Base-by-base conservation (phyloP, 228 moss, liverwort and hornwort genomes). In the Sphagnum magellanicum region DNA sequence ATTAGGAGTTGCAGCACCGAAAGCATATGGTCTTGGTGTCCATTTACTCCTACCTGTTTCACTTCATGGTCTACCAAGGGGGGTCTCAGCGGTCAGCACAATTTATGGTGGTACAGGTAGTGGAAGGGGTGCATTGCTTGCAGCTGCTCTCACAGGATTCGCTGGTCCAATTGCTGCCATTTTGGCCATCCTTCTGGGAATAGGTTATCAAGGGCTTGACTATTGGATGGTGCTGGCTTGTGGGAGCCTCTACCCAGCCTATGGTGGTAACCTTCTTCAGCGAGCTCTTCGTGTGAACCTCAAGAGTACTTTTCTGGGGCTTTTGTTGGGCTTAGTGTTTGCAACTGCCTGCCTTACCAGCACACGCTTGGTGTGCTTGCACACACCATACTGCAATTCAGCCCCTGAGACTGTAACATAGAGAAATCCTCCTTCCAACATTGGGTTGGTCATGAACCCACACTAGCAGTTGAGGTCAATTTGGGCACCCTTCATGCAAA, bases 1-100 rank as follows among this genome's bases (percentile, higher is more conserved):
- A 1, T 75, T 93, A 74, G 85, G 85, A 5, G 80, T 86, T 72
- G 85, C 79, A 10, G 78, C 78, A 66, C 70, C 77, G 4, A 79
- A 76, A 71, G 76, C 87, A 16, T 85, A 81, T 50, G 77, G 66
- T 60, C 63, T 70, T 48, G 68, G 59, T 17, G 69, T 65, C 13
- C 73, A 73, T 67, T 75, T 86, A 15, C 59, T 81, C 14, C 79
- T 85, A 77, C 88, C 88, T 61, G 85, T 86, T 61, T 85, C 83
- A 52, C 74, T 93, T 46, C 93, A 91, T 61, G 91, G 90, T 50
- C 69, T 98, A 53, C 83, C 97, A 1, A 85, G 90, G 15, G 97
- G 97, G 64, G 77, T 93, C 58, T 90, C 77, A 16, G 91, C 91
- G 72, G 82, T 83, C 10, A 84, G 87, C 63, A 60, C 88, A 51